Base-by-base conservation (phyloP, 257 asterid species). In the Ehretia macrophylla region DNA sequence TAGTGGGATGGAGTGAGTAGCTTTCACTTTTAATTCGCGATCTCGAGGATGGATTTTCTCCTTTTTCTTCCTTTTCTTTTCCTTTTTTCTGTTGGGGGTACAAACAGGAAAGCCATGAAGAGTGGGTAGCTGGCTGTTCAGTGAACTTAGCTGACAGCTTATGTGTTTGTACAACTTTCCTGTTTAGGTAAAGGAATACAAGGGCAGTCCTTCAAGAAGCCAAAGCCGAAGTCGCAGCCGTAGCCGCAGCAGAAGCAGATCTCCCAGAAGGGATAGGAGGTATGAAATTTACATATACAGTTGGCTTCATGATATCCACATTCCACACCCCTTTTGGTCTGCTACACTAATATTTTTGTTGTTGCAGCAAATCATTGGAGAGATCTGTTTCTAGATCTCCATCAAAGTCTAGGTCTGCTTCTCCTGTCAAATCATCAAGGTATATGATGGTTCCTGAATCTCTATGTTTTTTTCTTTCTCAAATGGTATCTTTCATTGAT, bases 141-240 rank as follows among this genome's bases (percentile, higher is more conserved):
- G 3, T 27, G 35, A 27, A 27, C 4, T 27, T 6, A 27, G 35
- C 35, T 6, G 35, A 3, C 35, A 1, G 35, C 35, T 27, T 27
- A 27, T 27, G 35, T 27, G 4, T 8, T 1, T 49, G 13, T 49
- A 1, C 12, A 9, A 49, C n/a, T 5, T 49, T 0, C 0, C n/a
- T 49, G 11, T 10, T 9, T 12, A 93, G 99, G 99, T 93, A 0
- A 89, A 74, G 79, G 91, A 83, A 60, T 68, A 78, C 81, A 84
- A 77, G 76, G 80, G 90, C 69, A 81, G 81, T 68, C 81, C 96
- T 57, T 83, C 94, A 39, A 85, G 97, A 63, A 89, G 99, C 88
- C 81, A 86, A 12, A 42, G 47, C 47, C 4, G 14, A 11, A 86
- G 96, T 46, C 82, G 95, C 80, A 87, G 96, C 62, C 79, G 95